phyloP scores from a whole-genome alignment of 805 yeast genomes.

The Sporopachydermia lactativora region DNA sequence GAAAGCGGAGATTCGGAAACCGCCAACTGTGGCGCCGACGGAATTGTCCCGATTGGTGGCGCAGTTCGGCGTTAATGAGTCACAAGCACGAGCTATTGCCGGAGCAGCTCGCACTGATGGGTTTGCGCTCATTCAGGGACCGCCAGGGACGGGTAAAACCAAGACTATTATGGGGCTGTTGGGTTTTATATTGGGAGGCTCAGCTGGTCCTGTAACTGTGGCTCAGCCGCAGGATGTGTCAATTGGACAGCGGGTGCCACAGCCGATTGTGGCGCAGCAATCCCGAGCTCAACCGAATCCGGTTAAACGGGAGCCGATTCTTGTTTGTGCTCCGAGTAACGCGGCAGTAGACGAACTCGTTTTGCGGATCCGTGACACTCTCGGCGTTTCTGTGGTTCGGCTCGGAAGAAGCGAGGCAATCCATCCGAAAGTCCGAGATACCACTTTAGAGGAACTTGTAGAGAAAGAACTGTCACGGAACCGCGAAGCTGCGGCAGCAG shows the following conservation, averaged over 20 bases:
- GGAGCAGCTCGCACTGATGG: constrained; percentile 59
- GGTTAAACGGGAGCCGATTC: constrained; percentile 36
- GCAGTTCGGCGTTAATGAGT: constrained; percentile 54
- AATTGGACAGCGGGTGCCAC: background rate
- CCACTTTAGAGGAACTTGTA: constrained; percentile 76
- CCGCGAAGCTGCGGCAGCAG: constrained; percentile 21
- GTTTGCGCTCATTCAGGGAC: constrained; percentile 90
- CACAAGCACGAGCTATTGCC: constrained; percentile 84
- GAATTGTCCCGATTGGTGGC: constrained; percentile 30
- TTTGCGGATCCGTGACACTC: constrained; percentile 47
- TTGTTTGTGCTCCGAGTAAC: constrained; percentile 96
- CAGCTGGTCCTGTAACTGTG: background rate
- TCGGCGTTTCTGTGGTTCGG: constrained; percentile 62
- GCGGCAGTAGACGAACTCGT: constrained; percentile 98
- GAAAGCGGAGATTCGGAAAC: constrained; percentile 42
- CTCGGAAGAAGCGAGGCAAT: constrained; percentile 85
- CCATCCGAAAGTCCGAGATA: constrained; percentile 64
- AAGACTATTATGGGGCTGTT: constrained; percentile 89
- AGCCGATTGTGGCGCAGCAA: too few species aligned
- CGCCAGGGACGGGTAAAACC: constrained; percentile 99
- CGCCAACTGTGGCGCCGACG: constrained; percentile 27
- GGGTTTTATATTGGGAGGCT: constrained; percentile 39
- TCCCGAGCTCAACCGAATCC: constrained; percentile 1
- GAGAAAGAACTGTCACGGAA: constrained; percentile 38
- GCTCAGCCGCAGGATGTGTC: background rate